These are phyloP conservation scores for Candida ortonii DNA, from an alignment of 805 yeast genomes.

Conservation along the genomic window DNA sequence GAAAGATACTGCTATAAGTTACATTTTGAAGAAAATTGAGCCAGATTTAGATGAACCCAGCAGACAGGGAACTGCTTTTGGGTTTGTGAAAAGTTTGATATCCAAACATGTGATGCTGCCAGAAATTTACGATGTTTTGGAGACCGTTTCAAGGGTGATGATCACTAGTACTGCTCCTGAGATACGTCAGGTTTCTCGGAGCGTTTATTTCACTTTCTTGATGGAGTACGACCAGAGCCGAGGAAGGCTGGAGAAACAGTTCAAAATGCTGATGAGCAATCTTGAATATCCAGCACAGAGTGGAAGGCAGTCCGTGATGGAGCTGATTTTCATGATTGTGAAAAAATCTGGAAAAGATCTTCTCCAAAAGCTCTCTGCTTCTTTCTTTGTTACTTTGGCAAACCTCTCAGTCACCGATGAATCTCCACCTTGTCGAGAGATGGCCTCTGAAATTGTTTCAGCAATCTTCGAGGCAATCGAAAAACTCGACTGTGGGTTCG, in stretches of 20 bases:
- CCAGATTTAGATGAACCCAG: slow-evolving; percentile 91
- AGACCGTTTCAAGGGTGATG: slow-evolving; percentile 76
- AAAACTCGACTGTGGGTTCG: slow-evolving; percentile 24
- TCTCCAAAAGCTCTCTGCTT: slow-evolving; percentile 57
- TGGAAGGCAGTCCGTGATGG: slow-evolving; percentile 91
- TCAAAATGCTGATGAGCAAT: slow-evolving; percentile 76
- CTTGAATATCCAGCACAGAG: slow-evolving; percentile 78
- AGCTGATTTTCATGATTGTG: slow-evolving; percentile 69
- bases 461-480: slow-evolving; percentile 51
- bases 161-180: slow-evolving; percentile 82
- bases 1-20: slow-evolving; percentile 70
- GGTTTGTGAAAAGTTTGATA: slow-evolving; percentile 76
- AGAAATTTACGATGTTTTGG: slow-evolving; percentile 88
- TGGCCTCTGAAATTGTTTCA: slow-evolving; percentile 64
- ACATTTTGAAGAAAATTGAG: slow-evolving; percentile 64
- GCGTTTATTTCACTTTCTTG: slow-evolving; percentile 77
- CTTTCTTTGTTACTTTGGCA: slow-evolving; percentile 81
- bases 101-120: slow-evolving; percentile 73
- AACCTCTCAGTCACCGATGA: slow-evolving; percentile 77
- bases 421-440: slow-evolving; percentile 74
- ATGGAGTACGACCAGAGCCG: slow-evolving; percentile 94
- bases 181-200: slow-evolving; percentile 80
- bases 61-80: slow-evolving; percentile 83
- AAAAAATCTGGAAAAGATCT: slow-evolving; percentile 61
- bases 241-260: slow-evolving; percentile 78